Evolutionary conservation across 305 asterid species (phyloP), one percentile per base, ranked within the genome.

Genomic region (Stenogyne calaminthoides): DNA sequence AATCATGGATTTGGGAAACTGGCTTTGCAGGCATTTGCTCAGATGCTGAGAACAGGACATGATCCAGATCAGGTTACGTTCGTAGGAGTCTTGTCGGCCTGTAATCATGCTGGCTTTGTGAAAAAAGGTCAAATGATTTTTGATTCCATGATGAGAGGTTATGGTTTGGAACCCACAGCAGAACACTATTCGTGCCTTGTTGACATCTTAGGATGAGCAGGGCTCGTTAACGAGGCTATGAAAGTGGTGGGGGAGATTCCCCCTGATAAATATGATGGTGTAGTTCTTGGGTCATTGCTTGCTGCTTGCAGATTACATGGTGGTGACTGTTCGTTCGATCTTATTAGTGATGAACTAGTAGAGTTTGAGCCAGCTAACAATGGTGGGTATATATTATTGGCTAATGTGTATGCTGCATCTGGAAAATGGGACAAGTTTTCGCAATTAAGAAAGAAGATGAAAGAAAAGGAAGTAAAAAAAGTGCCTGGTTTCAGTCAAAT

Each of bases 31-130:
- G 75, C 88, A n/a, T 91, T 90, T 68, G 89, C 88, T 27, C 78
- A 42, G 79, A 89, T 93, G 96, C 71, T 89, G 67, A 75, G 89
- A 74, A 76, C 81, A 47, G 93, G 96, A 18, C 83, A 70, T 69
- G n/a, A 64, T 71, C 98, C 98, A 5, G 91, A 90, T 39, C 91
- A 68, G 47, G 64, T 86, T 64, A 91, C 95, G 4, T 87, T 88
- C 76, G 77, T 84, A 6, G 97, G 93, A 73, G 80, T 91, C 60
- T 82, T 93, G 80, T 85, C 96, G 7, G 97, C 93, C 34, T 93
- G 97, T 75, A 90, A 96, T 78, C 97, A 93, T 74, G 83, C 96
- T 8, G 98, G 96, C 73, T 89, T 93, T 55, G 92, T 93, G 69
- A 82, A 76, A 83, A 91, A 90, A 83, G 96, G 97, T 22, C 82